Evolutionary conservation across 352 stramenopile genomes (phyloP).

Genomic region (Discostella stelligera): DNA sequence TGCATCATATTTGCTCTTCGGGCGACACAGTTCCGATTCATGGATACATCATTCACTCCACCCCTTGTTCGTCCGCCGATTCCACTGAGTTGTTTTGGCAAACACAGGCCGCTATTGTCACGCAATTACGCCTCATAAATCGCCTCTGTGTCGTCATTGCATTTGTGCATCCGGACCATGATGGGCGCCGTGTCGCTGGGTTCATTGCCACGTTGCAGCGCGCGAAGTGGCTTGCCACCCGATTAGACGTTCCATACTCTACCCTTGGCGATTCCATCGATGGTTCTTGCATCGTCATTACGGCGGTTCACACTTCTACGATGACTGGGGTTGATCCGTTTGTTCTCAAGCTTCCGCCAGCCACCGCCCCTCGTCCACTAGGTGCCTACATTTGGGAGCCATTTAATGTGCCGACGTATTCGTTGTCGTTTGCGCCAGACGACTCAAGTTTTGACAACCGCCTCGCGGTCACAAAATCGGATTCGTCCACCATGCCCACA

Average conservation of each 20-base stretch:
- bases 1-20: background rate
- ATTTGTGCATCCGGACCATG: background rate
- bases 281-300: background rate
- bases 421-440: background rate
- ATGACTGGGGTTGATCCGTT: background rate
- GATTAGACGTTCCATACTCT: background rate
- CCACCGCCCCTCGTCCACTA: background rate
- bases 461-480: background rate
- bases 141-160: no score
- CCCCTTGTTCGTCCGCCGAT: background rate
- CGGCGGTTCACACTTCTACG: conserved; percentile 3
- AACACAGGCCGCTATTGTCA: background rate
- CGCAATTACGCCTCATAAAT: background rate
- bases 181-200: background rate
- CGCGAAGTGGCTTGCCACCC: background rate
- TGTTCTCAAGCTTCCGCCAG: no score
- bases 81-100: background rate
- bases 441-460: background rate
- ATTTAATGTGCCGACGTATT: background rate
- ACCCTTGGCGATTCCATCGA: conserved; percentile 7
- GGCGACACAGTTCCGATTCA: background rate
- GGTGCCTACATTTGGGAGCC: background rate
- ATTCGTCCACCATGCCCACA: background rate
- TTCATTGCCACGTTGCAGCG: background rate
- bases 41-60: background rate